Conservation (phyloP, 345 rosid species). For the Brassica carinata region DNA sequence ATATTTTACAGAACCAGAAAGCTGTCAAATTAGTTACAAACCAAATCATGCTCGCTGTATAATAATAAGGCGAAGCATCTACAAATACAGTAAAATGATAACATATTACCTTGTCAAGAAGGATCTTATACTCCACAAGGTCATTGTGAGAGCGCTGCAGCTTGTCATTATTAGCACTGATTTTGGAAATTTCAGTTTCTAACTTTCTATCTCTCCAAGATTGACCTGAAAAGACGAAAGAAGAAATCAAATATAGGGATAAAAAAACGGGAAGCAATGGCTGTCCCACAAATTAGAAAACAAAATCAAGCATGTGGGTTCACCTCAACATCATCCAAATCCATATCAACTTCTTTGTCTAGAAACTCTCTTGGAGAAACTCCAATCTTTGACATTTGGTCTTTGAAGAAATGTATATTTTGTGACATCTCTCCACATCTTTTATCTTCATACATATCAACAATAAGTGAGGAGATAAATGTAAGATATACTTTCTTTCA, state of each 20-base stretch:
- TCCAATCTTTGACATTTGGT: neutral
- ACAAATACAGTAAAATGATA: neutral
- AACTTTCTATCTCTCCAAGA: conserved; percentile 68
- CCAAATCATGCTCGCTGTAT: neutral
- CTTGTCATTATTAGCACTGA: conserved; percentile 85
- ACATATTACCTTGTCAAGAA: conserved; percentile 71
- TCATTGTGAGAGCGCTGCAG: conserved; percentile 80
- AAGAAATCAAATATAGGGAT: conserved; percentile 14
- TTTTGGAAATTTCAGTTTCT: conserved; percentile 80
- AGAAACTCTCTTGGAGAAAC: neutral
- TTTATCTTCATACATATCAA: neutral
- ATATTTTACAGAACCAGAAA: conserved; percentile 6
- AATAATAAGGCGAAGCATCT: neutral
- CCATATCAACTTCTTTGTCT: neutral
- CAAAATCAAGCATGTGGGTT: neutral
- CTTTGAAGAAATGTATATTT: neutral
- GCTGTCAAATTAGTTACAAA: neutral
- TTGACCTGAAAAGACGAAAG: conserved; percentile 53
- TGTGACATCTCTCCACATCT: neutral
- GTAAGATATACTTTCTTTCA: neutral
- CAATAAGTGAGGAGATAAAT: neutral
- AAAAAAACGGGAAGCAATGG: conserved; percentile 1
- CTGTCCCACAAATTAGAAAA: neutral
- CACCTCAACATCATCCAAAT: too few species aligned
- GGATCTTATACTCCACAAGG: conserved; percentile 87